These are phyloP conservation scores for Trametes versicolor DNA, from an alignment of 1,284 basidiomycete genomes.

Conservation along the genomic window DNA sequence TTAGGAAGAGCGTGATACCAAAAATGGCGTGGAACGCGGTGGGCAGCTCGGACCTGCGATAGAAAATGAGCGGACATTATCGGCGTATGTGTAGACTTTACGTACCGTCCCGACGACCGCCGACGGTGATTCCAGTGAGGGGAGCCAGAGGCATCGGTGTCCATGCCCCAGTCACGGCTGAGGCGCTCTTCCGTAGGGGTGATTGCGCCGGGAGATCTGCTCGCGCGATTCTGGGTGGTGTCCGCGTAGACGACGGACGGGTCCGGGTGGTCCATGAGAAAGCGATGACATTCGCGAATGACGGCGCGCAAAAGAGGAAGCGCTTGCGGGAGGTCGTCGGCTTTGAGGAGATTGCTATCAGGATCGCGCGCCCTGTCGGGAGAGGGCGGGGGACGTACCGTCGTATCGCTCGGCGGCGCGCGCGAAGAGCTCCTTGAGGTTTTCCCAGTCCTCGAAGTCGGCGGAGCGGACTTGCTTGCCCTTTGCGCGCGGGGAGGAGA, in stretches of 20 bases:
- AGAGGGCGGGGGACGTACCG: constrained; percentile 49
- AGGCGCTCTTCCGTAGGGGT: constrained; percentile 46
- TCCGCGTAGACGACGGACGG: constrained; percentile 59
- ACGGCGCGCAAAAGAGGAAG: constrained; percentile 67
- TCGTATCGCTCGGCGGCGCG: constrained; percentile 67
- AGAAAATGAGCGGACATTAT: not conserved
- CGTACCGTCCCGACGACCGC: constrained; percentile 17
- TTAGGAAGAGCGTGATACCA: constrained; percentile 67
- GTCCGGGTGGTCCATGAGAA: constrained; percentile 61
- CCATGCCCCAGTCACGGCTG: constrained; percentile 45
- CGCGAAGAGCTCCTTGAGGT: constrained; percentile 68
- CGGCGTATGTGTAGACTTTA: constrained; percentile 1
- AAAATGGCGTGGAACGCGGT: constrained; percentile 72
- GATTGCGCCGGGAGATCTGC: constrained; percentile 36
- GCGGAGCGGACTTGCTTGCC: constrained; percentile 40
- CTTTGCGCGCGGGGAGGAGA: constrained; percentile 21
- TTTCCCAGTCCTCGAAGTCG: constrained; percentile 67
- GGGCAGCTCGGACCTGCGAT: constrained; percentile 55
- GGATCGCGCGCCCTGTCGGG: constrained; percentile 9
- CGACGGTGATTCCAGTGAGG: constrained; percentile 19
- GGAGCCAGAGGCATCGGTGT: constrained; percentile 27
- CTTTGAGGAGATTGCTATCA: constrained; percentile 40
- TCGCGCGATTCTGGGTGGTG: constrained; percentile 23
- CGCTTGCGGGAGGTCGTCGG: constrained; percentile 56
- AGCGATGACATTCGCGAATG: constrained; percentile 71